Percentiles rank a stretch among this genome's conserved stretches.
Conservation (phyloP, 2,329 filamentous ascomycete genomes). For the Alternaria arbusti region DNA sequence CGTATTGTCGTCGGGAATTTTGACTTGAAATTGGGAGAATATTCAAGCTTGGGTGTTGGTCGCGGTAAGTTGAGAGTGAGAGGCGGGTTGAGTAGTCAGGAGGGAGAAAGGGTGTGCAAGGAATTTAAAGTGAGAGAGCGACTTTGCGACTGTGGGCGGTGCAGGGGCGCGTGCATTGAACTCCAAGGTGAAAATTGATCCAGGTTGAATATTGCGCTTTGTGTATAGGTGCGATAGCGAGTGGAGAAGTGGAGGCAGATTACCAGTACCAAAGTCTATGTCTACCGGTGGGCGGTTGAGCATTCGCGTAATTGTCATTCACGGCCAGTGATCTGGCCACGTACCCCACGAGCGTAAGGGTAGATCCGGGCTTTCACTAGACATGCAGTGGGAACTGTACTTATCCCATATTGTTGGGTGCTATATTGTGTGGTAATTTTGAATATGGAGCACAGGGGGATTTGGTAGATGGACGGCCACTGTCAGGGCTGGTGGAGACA, state of each 20-base stretch:
- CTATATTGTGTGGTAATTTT: not conserved
- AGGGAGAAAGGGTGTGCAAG: not conserved
- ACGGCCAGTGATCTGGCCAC: not conserved
- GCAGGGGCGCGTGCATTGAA: not conserved
- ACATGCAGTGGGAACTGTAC: not conserved
- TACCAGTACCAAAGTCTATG: not conserved
- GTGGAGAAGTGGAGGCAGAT: not conserved
- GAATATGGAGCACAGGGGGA: not conserved
- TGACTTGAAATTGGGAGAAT: not conserved
- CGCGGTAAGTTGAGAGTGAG: not conserved
- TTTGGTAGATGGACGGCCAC: not conserved
- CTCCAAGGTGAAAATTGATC: not conserved
- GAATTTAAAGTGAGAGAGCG: not conserved
- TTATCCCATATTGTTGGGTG: not conserved
- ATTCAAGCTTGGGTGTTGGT: not conserved
- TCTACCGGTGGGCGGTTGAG: not conserved
- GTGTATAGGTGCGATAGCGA: not conserved
- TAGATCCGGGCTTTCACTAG: not conserved
- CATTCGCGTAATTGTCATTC: not conserved
- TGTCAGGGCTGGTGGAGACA: not conserved
- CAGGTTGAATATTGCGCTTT: not conserved
- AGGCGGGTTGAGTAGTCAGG: not conserved
- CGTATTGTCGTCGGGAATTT: no score
- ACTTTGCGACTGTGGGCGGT: not conserved
- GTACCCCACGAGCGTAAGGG: not conserved